phyloP scores from a whole-genome alignment of 306 rosid species.

The Ammopiptanthus mongolicus region DNA sequence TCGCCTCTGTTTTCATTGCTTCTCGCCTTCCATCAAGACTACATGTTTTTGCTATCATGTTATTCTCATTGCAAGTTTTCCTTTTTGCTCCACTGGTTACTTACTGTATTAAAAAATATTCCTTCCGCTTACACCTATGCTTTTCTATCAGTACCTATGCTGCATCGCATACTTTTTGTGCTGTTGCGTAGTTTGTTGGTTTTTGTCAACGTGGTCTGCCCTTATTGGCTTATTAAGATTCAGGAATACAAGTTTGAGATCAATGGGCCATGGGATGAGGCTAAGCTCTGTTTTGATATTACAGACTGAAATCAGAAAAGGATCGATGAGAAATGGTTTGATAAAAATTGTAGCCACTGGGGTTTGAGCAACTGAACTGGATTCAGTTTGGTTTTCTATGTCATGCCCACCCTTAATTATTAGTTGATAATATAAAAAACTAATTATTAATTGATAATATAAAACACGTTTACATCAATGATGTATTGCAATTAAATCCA shows the following conservation, averaged over 20 bases:
- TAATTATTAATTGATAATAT: no score
- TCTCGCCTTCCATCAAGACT: conserved; percentile 83
- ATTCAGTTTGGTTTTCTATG: no score
- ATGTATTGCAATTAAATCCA: no score
- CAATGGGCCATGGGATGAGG: conserved; percentile 98
- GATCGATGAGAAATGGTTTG: background rate
- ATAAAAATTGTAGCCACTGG: no score
- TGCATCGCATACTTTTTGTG: conserved; percentile 52
- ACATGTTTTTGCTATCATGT: conserved; percentile 74
- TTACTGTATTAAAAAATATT: conserved; percentile 69
- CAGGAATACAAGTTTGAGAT: conserved; percentile 92
- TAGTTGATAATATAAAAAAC: no score
- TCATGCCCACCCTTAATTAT: no score
- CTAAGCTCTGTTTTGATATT: conserved; percentile 91
- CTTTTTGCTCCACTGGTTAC: conserved; percentile 87
- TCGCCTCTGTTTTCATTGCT: conserved; percentile 82
- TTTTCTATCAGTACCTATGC: conserved; percentile 55
- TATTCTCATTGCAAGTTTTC: conserved; percentile 83
- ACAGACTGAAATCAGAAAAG: conserved; percentile 46
- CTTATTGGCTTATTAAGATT: conserved; percentile 83
- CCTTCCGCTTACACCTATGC: conserved; percentile 59
- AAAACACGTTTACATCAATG: no score
- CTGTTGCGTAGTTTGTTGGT: conserved; percentile 63
- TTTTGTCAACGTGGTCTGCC: conserved; percentile 75
- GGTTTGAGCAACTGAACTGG: conserved; percentile 14